A percentile compares a stretch with the other conserved stretches of the same genome.
Conservation (phyloP, 768 basidiomycete genomes). For the Tulasnella sp. region DNA sequence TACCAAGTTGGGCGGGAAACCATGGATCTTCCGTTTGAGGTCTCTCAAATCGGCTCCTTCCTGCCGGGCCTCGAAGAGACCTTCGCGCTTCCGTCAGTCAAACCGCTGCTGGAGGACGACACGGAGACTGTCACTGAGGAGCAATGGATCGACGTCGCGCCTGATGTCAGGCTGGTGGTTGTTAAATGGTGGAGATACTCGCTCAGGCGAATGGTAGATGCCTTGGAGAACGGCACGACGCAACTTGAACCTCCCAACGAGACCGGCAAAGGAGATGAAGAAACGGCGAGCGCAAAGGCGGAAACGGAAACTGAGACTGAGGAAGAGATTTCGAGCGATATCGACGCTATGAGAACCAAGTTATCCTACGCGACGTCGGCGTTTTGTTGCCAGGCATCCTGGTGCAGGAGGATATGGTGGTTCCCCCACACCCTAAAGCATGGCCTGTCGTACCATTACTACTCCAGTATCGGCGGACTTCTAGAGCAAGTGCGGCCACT, state of each 20-base stretch:
- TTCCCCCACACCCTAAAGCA: neutral
- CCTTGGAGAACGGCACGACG: neutral
- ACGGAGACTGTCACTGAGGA: neutral
- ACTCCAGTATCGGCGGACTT: neutral
- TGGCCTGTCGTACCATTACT: neutral
- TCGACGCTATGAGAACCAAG: neutral
- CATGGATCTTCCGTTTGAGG: neutral
- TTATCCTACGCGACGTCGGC: neutral
- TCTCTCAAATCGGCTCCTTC: neutral
- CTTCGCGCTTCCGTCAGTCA: neutral
- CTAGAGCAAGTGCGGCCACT: neutral
- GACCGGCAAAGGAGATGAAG: neutral
- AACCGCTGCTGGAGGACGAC: neutral
- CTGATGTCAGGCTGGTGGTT: neutral
- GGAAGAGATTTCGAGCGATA: neutral
- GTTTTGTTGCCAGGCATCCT: neutral
- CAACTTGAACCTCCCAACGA: neutral
- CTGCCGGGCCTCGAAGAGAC: neutral
- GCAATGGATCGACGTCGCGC: neutral
- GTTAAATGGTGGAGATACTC: neutral
- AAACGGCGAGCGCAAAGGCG: neutral
- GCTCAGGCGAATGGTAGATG: neutral
- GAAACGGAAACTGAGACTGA: neutral
- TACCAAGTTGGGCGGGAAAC: neutral
- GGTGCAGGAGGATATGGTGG: neutral